Evolutionary conservation across 108 stramenopile genomes (phyloP), one percentile per base, ranked within the genome.

Genomic region (Discostella pseudostelligera): DNA sequence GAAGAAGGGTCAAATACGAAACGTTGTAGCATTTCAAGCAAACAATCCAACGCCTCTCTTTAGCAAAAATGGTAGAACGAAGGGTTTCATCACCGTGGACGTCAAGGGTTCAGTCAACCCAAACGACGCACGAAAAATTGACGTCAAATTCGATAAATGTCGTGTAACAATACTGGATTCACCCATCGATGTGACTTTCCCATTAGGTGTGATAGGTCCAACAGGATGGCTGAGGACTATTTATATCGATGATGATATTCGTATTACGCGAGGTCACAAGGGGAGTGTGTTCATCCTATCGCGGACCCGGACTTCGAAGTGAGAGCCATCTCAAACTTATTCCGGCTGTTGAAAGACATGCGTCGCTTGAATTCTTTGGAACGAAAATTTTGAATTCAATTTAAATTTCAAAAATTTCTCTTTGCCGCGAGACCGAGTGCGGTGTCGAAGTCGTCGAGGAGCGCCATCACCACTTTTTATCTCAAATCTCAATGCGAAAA

Each of bases 181-280:
- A 8, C 82, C 80, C 21, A 46, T 89, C 24, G 72, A 87, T 42
- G 17, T 81, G 29, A 66, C 47, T 11, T 49, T 92, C 54, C 85
- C 86, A 14, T 68, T 92, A 20, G 88, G 90, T 21, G 50, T 84
- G 4, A 59, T 88, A 49, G 87, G 87, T 9, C 90, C 87, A 0
- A 81, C 62, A 0, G 90, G 90, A 26, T 92, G 90, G 90, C 51
- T 92, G 58, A 63, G 81, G 25, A 92, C 90, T 16, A 62, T 46
- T 1, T 89, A 86, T 61, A 74, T 92, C 24, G 90, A 92, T 65
- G 81, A 88, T 48, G 74, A 78, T 7, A 72, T 92, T 22, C 81
- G 90, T 11, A 89, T 92, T 19, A 89, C 90, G 2, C 59, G 90
- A n/a, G 90, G 90, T 9, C 84, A 89, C 61, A 92, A 92, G 59